Evolutionary conservation across 2,329 filamentous ascomycete genomes (phyloP).

Genomic region (Cercospora canescens): DNA sequence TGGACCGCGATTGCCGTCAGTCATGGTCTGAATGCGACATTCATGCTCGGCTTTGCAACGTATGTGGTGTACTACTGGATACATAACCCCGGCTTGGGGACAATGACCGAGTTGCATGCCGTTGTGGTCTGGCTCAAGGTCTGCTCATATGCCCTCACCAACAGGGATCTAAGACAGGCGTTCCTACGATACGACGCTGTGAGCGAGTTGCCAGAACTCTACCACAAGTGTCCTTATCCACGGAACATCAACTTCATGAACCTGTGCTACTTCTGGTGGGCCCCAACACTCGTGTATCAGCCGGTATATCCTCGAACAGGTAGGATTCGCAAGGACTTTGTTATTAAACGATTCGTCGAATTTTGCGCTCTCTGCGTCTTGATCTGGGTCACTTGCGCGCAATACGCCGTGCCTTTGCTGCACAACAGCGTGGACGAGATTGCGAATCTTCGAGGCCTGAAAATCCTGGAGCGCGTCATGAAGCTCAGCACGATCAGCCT

Average conservation of each 20-base stretch:
- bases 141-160: slow-evolving; percentile 93
- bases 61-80: slow-evolving; percentile 85
- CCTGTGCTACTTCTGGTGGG: slow-evolving; percentile 96
- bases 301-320: slow-evolving; percentile 88
- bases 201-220: slow-evolving; percentile 75
- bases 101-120: slow-evolving; percentile 84
- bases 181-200: slow-evolving; percentile 71
- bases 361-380: slow-evolving; percentile 69
- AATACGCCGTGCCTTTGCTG: slow-evolving; percentile 89
- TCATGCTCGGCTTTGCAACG: slow-evolving; percentile 78
- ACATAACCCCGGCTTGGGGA: slow-evolving; percentile 90
- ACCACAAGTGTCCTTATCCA: slow-evolving; percentile 82
- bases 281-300: slow-evolving; percentile 93
- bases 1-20: slow-evolving; percentile 74
- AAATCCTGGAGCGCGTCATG: slow-evolving; percentile 85
- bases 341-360: slow-evolving; percentile 78
- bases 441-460: slow-evolving; percentile 72
- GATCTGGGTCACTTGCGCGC: slow-evolving; percentile 92
- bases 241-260: slow-evolving; percentile 86
- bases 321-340: slow-evolving; percentile 82
- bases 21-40: slow-evolving; percentile 79
- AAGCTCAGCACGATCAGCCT: slow-evolving; percentile 95
- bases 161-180: slow-evolving; percentile 89
- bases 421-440: slow-evolving; percentile 90
- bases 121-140: slow-evolving; percentile 96